These are phyloP conservation scores for Macaranga tanarius DNA, from an alignment of 441 rosid genomes.

Conservation along the genomic window DNA sequence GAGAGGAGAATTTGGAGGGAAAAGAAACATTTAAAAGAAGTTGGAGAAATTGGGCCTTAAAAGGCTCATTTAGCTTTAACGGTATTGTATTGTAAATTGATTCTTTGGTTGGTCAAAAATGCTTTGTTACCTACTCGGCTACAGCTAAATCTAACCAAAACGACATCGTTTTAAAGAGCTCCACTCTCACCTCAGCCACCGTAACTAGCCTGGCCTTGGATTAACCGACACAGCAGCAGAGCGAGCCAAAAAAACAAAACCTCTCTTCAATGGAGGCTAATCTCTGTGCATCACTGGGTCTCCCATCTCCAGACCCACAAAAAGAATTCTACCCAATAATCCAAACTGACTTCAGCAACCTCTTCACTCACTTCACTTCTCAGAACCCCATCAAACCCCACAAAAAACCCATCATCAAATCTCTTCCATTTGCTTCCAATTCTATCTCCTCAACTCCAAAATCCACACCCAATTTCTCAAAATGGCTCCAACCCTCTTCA, in stretches of 20 bases:
- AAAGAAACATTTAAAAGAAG: neutral
- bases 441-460: constrained; percentile 28
- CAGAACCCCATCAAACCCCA: constrained; percentile 10
- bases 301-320: constrained; percentile 41
- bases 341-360: constrained; percentile 37
- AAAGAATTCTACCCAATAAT: constrained; percentile 18
- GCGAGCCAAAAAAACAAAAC: neutral
- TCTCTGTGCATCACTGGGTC: constrained; percentile 51
- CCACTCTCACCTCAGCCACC: neutral
- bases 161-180: constrained; percentile 1
- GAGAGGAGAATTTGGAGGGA: constrained; percentile 21
- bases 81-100: no score
- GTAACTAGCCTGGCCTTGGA: neutral
- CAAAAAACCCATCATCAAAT: constrained; percentile 12
- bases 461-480: constrained; percentile 26
- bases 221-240: neutral
- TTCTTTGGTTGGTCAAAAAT: neutral
- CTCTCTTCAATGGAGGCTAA: constrained; percentile 51
- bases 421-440: constrained; percentile 27
- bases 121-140: no score
- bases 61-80: neutral
- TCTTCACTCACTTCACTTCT: constrained; percentile 37
- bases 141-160: neutral
- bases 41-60: neutral
- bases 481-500: constrained; percentile 53